These are phyloP conservation scores for Tagetes erecta DNA, from an alignment of 129 eudicot genomes.

Conservation along the genomic window DNA sequence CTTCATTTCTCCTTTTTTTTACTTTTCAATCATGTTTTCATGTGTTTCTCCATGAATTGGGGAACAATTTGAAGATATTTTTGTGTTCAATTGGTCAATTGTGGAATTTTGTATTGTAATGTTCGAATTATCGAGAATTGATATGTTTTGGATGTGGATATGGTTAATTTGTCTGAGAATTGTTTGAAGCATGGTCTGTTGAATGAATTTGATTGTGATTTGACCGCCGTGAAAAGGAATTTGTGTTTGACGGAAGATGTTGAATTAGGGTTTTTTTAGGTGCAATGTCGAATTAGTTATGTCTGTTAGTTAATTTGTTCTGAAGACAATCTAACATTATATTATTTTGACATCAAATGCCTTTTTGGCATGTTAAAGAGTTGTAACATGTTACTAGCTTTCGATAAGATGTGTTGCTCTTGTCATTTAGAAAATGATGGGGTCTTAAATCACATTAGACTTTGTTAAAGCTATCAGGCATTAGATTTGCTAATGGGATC, in stretches of 20 bases:
- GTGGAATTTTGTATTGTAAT: slow-evolving; percentile 19
- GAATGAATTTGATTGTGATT: slow-evolving; percentile 9
- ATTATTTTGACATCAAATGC: background rate
- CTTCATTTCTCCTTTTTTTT: background rate
- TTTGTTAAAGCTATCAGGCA: background rate
- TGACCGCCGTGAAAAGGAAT: slow-evolving; percentile 17
- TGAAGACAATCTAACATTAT: background rate
- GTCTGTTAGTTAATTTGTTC: background rate
- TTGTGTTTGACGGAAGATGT: slow-evolving; percentile 15
- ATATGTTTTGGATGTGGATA: slow-evolving; percentile 22
- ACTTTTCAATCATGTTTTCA: background rate
- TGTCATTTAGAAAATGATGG: slow-evolving; percentile 5
- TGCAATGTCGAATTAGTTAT: slow-evolving; percentile 16
- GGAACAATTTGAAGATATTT: background rate
- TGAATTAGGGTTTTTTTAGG: slow-evolving; percentile 2
- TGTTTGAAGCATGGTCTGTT: slow-evolving; percentile 4
- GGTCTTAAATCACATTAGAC: background rate
- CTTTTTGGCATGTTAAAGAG: background rate
- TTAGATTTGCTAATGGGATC: slow-evolving; percentile 16
- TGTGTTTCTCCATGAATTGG: slow-evolving; percentile 10
- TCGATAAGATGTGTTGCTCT: slow-evolving; percentile 1
- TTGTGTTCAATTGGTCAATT: slow-evolving; percentile 25
- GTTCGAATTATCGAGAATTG: slow-evolving; percentile 18
- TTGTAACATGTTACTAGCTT: background rate
- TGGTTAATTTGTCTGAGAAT: background rate